Evolutionary conservation across 179 eudicot genomes (phyloP), one percentile per base, ranked within the genome.

Genomic region (Silene noctiflora): DNA sequence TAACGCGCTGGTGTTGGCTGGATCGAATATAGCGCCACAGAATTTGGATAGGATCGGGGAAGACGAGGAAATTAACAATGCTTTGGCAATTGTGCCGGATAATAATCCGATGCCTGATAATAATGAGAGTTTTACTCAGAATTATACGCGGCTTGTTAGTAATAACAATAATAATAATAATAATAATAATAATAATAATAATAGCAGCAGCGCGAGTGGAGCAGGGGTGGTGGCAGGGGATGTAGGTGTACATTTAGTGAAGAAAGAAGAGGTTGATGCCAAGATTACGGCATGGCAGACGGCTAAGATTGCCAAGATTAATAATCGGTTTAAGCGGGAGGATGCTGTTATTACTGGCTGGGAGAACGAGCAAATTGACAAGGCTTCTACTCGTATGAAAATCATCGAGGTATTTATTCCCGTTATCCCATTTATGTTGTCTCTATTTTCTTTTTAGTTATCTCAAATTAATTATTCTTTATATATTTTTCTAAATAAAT

Each of bases 271-370:
- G 86, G 97, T 87, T 22, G 95, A 89, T 65, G 66, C 96, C 13
- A 95, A 95, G 96, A 95, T 95, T 6, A 66, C 79, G 1, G 97
- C 99, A 0, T 95, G 99, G 99, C 90, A 93, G 75, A 93, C 79
- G 0, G 99, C 97, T n/a, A 91, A 95, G 83, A 78, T 95, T 29
- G 88, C 99, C 0, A 92, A 93, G 89, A 79, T 95, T 2, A 95
- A 93, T 27, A 95, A 95, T 69, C 79, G 97, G 73, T 95, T 82
- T 64, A 95, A 95, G 85, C 75, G 99, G 22, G 97, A 95, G 75
- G 97, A 93, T 31, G 93, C 95, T 0, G 73, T 95, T 11, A 93
- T 95, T 21, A 83, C 77, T 20, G 97, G 97, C 0, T 89, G 93
- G 96, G 99, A 95, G 78, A 87, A 79, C 35, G 97, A 91, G 80